phyloP scores from a whole-genome alignment of 352 stramenopile genomes.

The Phytophthora pini region DNA sequence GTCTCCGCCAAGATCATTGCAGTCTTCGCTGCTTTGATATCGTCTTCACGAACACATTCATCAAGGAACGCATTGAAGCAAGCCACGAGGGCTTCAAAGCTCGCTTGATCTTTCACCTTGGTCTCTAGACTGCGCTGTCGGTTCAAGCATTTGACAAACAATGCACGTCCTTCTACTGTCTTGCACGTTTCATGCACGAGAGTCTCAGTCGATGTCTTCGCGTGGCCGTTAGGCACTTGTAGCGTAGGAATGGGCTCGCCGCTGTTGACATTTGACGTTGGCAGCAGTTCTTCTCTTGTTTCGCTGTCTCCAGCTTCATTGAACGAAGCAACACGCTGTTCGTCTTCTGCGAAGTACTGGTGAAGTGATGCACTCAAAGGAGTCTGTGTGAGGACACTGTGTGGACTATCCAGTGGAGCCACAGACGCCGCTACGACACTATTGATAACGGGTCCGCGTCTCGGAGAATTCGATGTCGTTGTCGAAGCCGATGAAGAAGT shows the following conservation, averaged over 20 bases:
- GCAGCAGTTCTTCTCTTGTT: conserved; percentile 6
- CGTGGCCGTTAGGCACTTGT: conserved; percentile 7
- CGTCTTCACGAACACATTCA: conserved; percentile 76
- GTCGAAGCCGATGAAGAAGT: conserved; percentile 31
- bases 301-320: conserved; percentile 18
- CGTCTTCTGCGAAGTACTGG: conserved; percentile 55
- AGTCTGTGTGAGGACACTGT: conserved; percentile 60
- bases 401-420: conserved; percentile 35
- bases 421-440: conserved; percentile 12
- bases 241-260: conserved; percentile 11
- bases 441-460: conserved; percentile 5
- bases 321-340: conserved; percentile 4
- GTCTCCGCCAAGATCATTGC: conserved; percentile 89
- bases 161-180: conserved; percentile 53
- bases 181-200: conserved; percentile 41
- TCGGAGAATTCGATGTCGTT: conserved; percentile 21
- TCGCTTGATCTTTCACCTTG: conserved; percentile 59
- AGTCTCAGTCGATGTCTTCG: conserved; percentile 18
- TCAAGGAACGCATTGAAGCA: conserved; percentile 83
- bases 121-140: conserved; percentile 84
- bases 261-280: conserved; percentile 6
- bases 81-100: conserved; percentile 66
- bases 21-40: conserved; percentile 87
- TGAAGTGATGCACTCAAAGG: conserved; percentile 64
- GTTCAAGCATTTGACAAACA: conserved; percentile 87